Percentiles rank a stretch among this genome's conserved stretches.
These are phyloP conservation scores for Stachybotrys echinatus DNA, from an alignment of 2,329 filamentous ascomycete genomes.

Conservation along the genomic window DNA sequence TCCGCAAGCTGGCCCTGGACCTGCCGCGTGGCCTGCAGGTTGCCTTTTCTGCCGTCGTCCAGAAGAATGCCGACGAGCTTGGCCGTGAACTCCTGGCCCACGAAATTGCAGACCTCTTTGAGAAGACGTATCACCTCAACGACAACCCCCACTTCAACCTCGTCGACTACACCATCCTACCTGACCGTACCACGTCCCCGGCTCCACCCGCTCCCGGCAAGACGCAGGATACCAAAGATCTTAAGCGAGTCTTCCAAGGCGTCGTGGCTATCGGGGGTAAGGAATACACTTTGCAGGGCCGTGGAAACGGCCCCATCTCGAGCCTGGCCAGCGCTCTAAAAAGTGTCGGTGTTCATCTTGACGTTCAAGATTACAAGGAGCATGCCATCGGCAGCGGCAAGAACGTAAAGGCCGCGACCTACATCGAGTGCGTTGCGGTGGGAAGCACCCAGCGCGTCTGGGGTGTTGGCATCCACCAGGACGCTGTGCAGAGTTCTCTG, in stretches of 20 bases:
- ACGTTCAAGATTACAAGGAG: conserved; percentile 94
- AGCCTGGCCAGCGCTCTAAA: conserved; percentile 78
- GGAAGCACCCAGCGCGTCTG: conserved; percentile 70
- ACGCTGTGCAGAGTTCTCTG: conserved; percentile 84
- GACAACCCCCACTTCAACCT: conserved; percentile 80
- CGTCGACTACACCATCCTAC: conserved; percentile 85
- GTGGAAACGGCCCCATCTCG: conserved; percentile 87
- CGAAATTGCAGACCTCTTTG: conserved; percentile 86
- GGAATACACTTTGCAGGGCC: conserved; percentile 73
- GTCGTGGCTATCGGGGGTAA: conserved; percentile 76
- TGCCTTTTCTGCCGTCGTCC: conserved; percentile 83
- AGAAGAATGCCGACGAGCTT: conserved; percentile 71
- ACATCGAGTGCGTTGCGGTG: conserved; percentile 78
- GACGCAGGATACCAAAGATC: conserved; percentile 70
- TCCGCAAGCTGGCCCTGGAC: conserved; percentile 83
- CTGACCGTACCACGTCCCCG: conserved; percentile 75
- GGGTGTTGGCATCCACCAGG: conserved; percentile 89
- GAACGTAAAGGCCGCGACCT: conserved; percentile 59
- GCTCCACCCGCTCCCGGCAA: conserved; percentile 62
- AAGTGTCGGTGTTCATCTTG: conserved; percentile 75
- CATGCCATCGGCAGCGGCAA: conserved; percentile 71
- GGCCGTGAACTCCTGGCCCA: conserved; percentile 77
- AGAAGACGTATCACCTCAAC: conserved; percentile 79
- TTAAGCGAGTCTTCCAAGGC: conserved; percentile 78
- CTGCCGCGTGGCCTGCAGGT: conserved; percentile 88